Percentiles rank a stretch among this genome's conserved stretches.
phyloP scores from a whole-genome alignment of 1,139 yeast species.

The Magnusiomyces tetraspermus region DNA sequence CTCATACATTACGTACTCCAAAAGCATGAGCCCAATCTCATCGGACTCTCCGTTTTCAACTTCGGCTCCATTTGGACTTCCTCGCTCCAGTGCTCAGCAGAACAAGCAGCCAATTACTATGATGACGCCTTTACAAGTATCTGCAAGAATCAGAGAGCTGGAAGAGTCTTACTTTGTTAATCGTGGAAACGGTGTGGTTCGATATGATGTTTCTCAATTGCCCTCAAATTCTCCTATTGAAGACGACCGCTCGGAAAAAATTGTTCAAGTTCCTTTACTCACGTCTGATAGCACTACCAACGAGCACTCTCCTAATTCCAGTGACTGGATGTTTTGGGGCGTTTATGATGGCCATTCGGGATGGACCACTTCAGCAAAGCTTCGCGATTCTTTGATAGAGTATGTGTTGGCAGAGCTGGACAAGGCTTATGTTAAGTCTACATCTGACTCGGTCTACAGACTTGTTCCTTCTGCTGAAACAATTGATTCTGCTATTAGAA shows the following conservation, averaged over 20 bases:
- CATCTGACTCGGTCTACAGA: constrained; percentile 31
- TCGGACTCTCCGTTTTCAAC: constrained; percentile 11
- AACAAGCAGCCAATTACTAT: constrained; percentile 23
- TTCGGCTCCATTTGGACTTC: constrained; percentile 13
- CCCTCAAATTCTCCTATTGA: constrained; percentile 92
- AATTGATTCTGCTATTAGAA: constrained; percentile 69
- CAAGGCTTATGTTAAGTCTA: constrained; percentile 43
- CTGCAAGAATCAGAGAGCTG: constrained; percentile 54
- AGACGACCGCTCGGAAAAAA: constrained; percentile 82
- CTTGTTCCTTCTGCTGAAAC: constrained; percentile 55
- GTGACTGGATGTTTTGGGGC: constrained; percentile 95
- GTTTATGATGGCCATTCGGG: constrained; percentile 97
- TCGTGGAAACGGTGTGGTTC: constrained; percentile 81
- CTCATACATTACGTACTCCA: constrained; percentile 12
- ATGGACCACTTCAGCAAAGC: constrained; percentile 79
- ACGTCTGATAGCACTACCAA: constrained; percentile 4
- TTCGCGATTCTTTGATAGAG: constrained; percentile 68
- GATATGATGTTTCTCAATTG: constrained; percentile 84
- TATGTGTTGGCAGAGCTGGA: constrained; percentile 73
- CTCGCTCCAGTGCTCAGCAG: constrained; percentile 9
- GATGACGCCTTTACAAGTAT: constrained; percentile 66
- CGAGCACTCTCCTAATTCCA: constrained; percentile 26
- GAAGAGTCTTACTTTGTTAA: constrained; percentile 77
- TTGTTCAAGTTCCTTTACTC: constrained; percentile 68
- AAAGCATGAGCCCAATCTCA: constrained; percentile 5